Conservation (phyloP, 2,329 filamentous ascomycete species). For the Neofusicoccum cordaticola region DNA sequence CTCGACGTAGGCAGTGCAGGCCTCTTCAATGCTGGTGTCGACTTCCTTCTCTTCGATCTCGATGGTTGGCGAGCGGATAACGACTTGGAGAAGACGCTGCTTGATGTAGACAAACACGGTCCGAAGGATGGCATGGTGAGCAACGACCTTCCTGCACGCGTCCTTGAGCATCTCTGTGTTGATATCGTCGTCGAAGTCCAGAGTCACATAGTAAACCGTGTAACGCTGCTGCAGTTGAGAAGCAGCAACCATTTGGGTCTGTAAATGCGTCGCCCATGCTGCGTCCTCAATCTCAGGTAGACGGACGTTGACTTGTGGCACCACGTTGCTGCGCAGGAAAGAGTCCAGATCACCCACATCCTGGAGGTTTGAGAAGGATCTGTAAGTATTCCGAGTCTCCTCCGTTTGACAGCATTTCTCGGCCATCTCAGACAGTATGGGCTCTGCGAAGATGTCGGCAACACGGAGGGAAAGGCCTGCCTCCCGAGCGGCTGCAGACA, state of each 20-base stretch:
- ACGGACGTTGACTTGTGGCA: neutral
- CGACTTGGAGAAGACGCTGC: constrained; percentile 35
- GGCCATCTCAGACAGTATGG: constrained; percentile 48
- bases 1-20: constrained; percentile 23
- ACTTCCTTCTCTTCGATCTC: constrained; percentile 18
- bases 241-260: neutral
- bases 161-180: neutral
- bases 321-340: neutral
- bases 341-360: neutral
- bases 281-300: neutral
- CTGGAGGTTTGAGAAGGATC: neutral
- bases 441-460: constrained; percentile 53
- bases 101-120: constrained; percentile 34
- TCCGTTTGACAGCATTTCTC: constrained; percentile 24
- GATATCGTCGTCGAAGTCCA: neutral
- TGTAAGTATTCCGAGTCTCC: neutral
- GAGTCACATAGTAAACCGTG: neutral
- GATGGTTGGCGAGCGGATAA: constrained; percentile 19
- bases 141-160: constrained; percentile 25
- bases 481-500: constrained; percentile 54
- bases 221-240: neutral
- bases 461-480: constrained; percentile 53
- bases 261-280: neutral
- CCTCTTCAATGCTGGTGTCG: constrained; percentile 1
- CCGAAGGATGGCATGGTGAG: constrained; percentile 33